Evolutionary conservation across 2,329 filamentous ascomycete species (phyloP).

Genomic region (Arthrobotrys sphaeroides): DNA sequence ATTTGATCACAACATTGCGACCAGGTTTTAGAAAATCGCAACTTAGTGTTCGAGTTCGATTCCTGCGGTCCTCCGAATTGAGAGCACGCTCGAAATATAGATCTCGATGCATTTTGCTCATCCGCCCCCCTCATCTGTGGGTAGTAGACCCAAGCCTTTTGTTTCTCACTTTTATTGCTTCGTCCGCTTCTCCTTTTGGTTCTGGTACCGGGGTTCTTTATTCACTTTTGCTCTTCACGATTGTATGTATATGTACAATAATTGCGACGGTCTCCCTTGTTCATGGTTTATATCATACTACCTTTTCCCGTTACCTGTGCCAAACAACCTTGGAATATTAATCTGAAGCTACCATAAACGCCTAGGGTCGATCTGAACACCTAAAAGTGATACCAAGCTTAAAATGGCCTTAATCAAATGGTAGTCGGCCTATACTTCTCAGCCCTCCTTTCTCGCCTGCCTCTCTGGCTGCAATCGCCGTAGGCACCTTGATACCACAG

Average conservation of each 20-base stretch:
- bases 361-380: neutral
- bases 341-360: neutral
- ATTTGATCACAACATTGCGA: neutral
- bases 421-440: conserved; percentile 75
- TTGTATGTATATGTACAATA: conserved; percentile 47
- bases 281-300: conserved; percentile 4
- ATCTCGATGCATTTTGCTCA: conserved; percentile 1
- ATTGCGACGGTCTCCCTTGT: conserved; percentile 19
- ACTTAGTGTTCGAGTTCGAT: neutral
- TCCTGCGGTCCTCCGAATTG: neutral
- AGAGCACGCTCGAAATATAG: neutral
- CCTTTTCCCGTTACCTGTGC: neutral
- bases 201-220: conserved; percentile 28
- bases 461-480: conserved; percentile 90
- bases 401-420: conserved; percentile 74
- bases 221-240: conserved; percentile 11
- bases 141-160: neutral
- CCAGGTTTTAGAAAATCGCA: neutral
- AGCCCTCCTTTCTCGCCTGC: conserved; percentile 77
- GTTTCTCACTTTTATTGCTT: neutral
- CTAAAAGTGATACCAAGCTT: neutral
- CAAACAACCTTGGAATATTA: neutral
- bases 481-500: conserved; percentile 96
- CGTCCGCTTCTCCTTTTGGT: neutral
- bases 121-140: too few species aligned